Percentiles rank a stretch among this genome's conserved stretches.
Evolutionary conservation across 2,329 filamentous ascomycete species (phyloP).

Genomic region (Penicillium sp.): DNA sequence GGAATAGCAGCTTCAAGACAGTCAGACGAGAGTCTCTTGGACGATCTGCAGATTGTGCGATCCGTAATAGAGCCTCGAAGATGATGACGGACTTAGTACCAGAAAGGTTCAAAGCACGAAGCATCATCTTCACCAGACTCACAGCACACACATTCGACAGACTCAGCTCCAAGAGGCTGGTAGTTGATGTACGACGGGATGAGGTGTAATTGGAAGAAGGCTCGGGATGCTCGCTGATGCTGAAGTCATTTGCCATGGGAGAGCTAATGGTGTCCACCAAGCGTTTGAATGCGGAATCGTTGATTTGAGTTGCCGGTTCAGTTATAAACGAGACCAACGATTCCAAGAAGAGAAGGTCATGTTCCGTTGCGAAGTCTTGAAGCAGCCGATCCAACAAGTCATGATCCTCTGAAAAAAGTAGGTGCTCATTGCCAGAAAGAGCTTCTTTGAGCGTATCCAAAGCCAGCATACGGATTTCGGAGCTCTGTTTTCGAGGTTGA

Average conservation of each 20-base stretch:
- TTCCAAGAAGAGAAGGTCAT: conserved; percentile 37
- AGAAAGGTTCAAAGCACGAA: conserved; percentile 63
- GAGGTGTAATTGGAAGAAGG: conserved; percentile 35
- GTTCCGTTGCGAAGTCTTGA: conserved; percentile 34
- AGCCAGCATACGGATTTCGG: conserved; percentile 38
- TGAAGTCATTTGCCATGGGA: conserved; percentile 34
- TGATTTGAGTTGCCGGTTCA: conserved; percentile 28
- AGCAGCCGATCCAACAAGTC: conserved; percentile 33
- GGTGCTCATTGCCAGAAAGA: conserved; percentile 29
- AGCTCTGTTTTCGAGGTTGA: conserved; percentile 33
- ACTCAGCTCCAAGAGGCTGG: conserved; percentile 30
- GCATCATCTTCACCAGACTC: conserved; percentile 70
- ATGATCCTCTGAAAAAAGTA: conserved; percentile 30
- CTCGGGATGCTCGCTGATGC: conserved; percentile 31
- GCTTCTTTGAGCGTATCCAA: conserved; percentile 39
- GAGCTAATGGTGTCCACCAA: conserved; percentile 33
- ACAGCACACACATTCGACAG: conserved; percentile 61
- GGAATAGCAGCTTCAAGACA: conserved; percentile 72
- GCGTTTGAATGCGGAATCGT: conserved; percentile 31
- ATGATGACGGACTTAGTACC: conserved; percentile 59
- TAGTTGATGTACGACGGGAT: conserved; percentile 28
- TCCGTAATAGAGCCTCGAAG: conserved; percentile 59
- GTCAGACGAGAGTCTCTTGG: conserved; percentile 67
- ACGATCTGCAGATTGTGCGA: conserved; percentile 56
- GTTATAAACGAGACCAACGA: conserved; percentile 38